phyloP scores from a whole-genome alignment of 352 stramenopile genomes.

The Phytophthora citrophthora region DNA sequence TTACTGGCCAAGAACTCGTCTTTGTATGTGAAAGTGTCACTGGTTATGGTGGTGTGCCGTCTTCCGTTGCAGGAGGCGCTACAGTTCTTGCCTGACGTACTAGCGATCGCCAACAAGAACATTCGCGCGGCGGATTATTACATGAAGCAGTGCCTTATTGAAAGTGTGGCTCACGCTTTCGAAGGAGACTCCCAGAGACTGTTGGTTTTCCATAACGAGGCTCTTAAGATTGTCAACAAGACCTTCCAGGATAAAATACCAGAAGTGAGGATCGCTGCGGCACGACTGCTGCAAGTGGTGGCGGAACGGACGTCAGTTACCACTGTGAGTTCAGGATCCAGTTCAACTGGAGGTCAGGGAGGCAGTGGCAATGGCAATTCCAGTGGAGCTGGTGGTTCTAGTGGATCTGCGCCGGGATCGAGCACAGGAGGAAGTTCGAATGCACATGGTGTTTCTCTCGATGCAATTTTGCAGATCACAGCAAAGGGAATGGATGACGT shows the following conservation, averaged over 20 bases:
- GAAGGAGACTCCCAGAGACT: slow-evolving; percentile 48
- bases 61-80: slow-evolving; percentile 62
- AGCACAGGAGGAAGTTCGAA: slow-evolving; percentile 24
- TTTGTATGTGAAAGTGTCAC: slow-evolving; percentile 69
- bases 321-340: slow-evolving; percentile 12
- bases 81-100: slow-evolving; percentile 69
- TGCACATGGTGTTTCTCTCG: slow-evolving; percentile 54
- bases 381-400: slow-evolving; percentile 19
- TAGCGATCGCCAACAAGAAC: slow-evolving; percentile 68
- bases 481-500: slow-evolving; percentile 83
- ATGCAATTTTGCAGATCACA: slow-evolving; percentile 74
- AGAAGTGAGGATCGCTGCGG: slow-evolving; percentile 70
- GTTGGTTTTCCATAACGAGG: slow-evolving; percentile 59
- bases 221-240: slow-evolving; percentile 76
- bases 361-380: slow-evolving; percentile 30
- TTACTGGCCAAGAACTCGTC: slow-evolving; percentile 61
- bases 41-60: slow-evolving; percentile 73
- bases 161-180: slow-evolving; percentile 68
- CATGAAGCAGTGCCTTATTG: slow-evolving; percentile 79
- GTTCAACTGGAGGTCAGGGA: slow-evolving; percentile 12
- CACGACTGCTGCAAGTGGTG: slow-evolving; percentile 69
- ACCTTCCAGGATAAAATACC: slow-evolving; percentile 78
- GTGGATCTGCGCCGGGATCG: slow-evolving; percentile 12
- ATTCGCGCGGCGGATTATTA: slow-evolving; percentile 77
- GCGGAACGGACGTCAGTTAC: slow-evolving; percentile 53